These are phyloP conservation scores for Solanum lycopersicoides DNA, from an alignment of 257 asterid species.

Conservation along the genomic window DNA sequence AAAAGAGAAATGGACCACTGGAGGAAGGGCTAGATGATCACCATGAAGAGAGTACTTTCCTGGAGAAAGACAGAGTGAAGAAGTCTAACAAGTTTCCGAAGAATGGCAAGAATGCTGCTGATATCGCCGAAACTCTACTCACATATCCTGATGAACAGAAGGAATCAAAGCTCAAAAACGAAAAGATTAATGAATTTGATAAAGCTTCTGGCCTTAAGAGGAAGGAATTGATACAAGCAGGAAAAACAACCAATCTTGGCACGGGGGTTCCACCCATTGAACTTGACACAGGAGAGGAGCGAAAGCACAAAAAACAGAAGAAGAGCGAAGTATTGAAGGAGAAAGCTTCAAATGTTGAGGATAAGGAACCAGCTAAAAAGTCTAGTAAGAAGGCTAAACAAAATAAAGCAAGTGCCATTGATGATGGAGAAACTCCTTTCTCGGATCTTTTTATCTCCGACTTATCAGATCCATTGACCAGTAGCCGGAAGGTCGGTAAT, in stretches of 20 bases:
- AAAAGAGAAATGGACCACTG: constrained; percentile 13
- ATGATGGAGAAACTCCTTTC: constrained; percentile 58
- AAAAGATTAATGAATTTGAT: constrained; percentile 10
- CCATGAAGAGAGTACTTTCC: background rate
- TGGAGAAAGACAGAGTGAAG: constrained; percentile 26
- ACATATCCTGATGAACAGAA: constrained; percentile 9
- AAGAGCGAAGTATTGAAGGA: constrained; percentile 2
- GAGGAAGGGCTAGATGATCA: constrained; percentile 12
- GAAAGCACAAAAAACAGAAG: constrained; percentile 34
- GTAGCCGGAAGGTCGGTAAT: constrained; percentile 5
- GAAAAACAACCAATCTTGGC: background rate
- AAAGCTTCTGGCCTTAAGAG: constrained; percentile 12
- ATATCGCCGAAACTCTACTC: background rate
- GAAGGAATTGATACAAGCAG: background rate
- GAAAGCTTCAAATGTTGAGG: constrained; percentile 5
- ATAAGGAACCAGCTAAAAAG: constrained; percentile 16
- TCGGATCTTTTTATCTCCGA: constrained; percentile 29
- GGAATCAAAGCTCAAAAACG: constrained; percentile 32
- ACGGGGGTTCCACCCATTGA: background rate
- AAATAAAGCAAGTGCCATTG: constrained; percentile 23
- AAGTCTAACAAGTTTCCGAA: constrained; percentile 9
- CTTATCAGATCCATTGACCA: background rate
- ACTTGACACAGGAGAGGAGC: constrained; percentile 13
- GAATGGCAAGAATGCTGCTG: constrained; percentile 8
- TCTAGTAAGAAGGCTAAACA: constrained; percentile 21